Evolutionary conservation across 1,284 basidiomycete species (phyloP), one percentile per base, ranked within the genome.

Genomic region (Hypsizygus ulmarius): DNA sequence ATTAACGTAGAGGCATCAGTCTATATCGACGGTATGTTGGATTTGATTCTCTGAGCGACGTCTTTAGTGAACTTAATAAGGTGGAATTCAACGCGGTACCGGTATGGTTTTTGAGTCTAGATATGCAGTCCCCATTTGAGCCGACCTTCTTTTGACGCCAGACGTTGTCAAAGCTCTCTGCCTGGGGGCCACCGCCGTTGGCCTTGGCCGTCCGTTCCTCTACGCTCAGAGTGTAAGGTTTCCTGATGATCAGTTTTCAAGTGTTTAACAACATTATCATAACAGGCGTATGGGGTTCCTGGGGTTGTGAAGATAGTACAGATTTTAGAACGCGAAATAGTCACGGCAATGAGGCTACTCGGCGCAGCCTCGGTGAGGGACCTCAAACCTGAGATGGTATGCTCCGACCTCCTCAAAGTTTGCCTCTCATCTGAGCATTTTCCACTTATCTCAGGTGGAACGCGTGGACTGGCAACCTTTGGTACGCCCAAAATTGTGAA

Each of bases 151-250:
- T 33, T 15, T n/a, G 10, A 8, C 2, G 12, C 7, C 51, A 76
- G 93, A 95, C 65, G 84, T 96, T 6, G 69, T 97, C 45, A 97
- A 97, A 68, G 93, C 93, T 0, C 68, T 97, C 1, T 95, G 92
- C 56, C 73, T 97, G 19, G 95, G 94, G 32, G 95, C 94, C 1
- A 87, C 74, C 54, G 93, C 90, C 3, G 93, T 96, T 5, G 94
- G 95, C 1, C 72, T 97, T 18, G 94, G 94, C 0, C 79, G 94
- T 21, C 80, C 89, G 0, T 94, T 96, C 74, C 73, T 97, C n/a
- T 95, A 89, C 60, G 91, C 90, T 1, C 91, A 95, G 69, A 89
- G 88, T 59, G 87, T 88, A 65, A 59, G 81, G 16, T 33, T 10
- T 32, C 49, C 51, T 39, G 10, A 21, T 16, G 36, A 35, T 14